Percentiles rank a stretch among this genome's conserved stretches.
Conservation (phyloP, 768 basidiomycete genomes). For the Postia placenta region DNA sequence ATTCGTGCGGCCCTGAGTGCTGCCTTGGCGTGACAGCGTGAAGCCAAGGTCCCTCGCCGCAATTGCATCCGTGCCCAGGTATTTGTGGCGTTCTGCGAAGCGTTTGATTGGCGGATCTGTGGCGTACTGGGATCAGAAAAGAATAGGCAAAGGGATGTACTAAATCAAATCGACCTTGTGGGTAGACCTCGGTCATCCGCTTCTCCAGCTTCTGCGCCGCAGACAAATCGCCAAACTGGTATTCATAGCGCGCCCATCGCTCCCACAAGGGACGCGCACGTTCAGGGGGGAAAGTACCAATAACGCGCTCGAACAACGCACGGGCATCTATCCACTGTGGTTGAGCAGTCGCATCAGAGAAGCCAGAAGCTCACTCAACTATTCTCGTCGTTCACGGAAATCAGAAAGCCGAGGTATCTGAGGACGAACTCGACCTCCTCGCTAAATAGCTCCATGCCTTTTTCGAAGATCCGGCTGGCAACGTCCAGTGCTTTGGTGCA, state of each 20-base stretch:
- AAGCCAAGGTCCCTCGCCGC: constrained; percentile 86
- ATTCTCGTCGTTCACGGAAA: constrained; percentile 91
- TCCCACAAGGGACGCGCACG: constrained; percentile 89
- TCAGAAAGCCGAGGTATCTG: constrained; percentile 87
- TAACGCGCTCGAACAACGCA: constrained; percentile 89
- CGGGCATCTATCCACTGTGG: constrained; percentile 66
- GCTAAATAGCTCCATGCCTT: constrained; percentile 78
- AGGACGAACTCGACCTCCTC: constrained; percentile 83
- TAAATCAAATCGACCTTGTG: constrained; percentile 51
- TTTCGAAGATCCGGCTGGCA: constrained; percentile 89
- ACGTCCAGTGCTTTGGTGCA: constrained; percentile 72
- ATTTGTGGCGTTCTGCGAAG: constrained; percentile 81
- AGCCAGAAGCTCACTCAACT: constrained; percentile 49
- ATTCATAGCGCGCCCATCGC: constrained; percentile 93
- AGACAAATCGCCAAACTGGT: constrained; percentile 89
- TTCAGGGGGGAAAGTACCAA: constrained; percentile 69
- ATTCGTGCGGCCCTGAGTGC: constrained; percentile 13
- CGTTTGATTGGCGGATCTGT: constrained; percentile 87
- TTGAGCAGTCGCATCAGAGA: background rate
- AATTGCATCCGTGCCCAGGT: constrained; percentile 82
- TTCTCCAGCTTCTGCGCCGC: constrained; percentile 86
- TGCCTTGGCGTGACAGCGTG: constrained; percentile 36
- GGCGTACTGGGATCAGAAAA: background rate
- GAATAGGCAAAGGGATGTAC: background rate
- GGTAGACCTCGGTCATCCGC: constrained; percentile 83